phyloP scores from a whole-genome alignment of 2,329 filamentous ascomycete genomes.

The Westerdykella sp. region DNA sequence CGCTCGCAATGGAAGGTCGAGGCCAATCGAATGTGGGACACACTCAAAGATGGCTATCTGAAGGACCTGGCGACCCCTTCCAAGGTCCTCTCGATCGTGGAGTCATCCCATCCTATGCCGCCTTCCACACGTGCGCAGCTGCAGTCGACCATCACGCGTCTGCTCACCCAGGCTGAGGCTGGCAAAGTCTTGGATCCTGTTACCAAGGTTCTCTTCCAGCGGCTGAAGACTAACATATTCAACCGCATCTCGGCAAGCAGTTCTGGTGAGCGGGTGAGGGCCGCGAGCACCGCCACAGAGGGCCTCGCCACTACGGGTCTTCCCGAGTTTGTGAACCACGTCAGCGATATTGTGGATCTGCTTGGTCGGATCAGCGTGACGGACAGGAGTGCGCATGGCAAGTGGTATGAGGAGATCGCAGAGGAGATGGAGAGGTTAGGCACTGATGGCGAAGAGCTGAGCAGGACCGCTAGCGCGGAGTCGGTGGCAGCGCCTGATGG shows the following conservation, averaged over 20 bases:
- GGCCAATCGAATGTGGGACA: slow-evolving; percentile 62
- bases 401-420: slow-evolving; percentile 65
- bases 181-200: slow-evolving; percentile 54
- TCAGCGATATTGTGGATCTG: slow-evolving; percentile 64
- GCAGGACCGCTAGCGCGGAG: slow-evolving; percentile 19
- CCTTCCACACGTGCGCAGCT: slow-evolving; percentile 42
- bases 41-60: slow-evolving; percentile 57
- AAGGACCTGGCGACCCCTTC: slow-evolving; percentile 46
- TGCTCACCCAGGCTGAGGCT: slow-evolving; percentile 47
- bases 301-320: slow-evolving; percentile 63
- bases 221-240: slow-evolving; percentile 61
- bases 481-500: slow-evolving; percentile 9
- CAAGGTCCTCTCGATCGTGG: slow-evolving; percentile 45
- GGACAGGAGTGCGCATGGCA: slow-evolving; percentile 61
- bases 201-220: slow-evolving; percentile 61
- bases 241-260: slow-evolving; percentile 59
- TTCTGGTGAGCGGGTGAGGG: slow-evolving; percentile 63
- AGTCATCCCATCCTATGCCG: slow-evolving; percentile 47
- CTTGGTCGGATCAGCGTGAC: slow-evolving; percentile 59
- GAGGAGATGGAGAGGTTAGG: slow-evolving; percentile 44
- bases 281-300: slow-evolving; percentile 62
- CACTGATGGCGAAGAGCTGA: slow-evolving; percentile 26
- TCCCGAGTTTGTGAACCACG: slow-evolving; percentile 65
- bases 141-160: slow-evolving; percentile 42
- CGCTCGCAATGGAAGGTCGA: slow-evolving; percentile 71